These are phyloP conservation scores for Hyphopichia fennica DNA, from an alignment of 1,139 yeast genomes.

Conservation along the genomic window DNA sequence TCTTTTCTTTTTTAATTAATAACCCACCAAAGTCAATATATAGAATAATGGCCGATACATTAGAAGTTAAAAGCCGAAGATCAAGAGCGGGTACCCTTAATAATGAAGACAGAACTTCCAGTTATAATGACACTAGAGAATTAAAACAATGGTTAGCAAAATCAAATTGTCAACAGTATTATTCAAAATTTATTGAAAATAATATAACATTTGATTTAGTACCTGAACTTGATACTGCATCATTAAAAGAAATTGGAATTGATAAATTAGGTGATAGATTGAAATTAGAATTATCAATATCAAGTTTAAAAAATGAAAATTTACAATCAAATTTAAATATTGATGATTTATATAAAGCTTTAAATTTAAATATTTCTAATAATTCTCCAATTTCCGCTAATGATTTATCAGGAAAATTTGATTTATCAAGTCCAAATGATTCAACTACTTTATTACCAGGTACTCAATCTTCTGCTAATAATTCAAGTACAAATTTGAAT, in stretches of 20 bases:
- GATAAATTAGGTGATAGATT: constrained; percentile 79
- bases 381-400: background rate
- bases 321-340: constrained; percentile 34
- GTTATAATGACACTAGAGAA: constrained; percentile 14
- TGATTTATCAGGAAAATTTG: constrained; percentile 6
- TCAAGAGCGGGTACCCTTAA: constrained; percentile 1
- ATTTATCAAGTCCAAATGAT: constrained; percentile 13
- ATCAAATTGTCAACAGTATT: constrained; percentile 39
- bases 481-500: background rate
- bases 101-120: background rate
- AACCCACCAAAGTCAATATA: too few relatives aligned
- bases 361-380: constrained; percentile 18
- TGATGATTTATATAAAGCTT: constrained; percentile 27
- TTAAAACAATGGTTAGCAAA: constrained; percentile 38
- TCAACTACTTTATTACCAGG: constrained; percentile 14
- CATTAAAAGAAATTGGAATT: constrained; percentile 76
- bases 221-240: constrained; percentile 63
- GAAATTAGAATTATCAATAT: constrained; percentile 56
- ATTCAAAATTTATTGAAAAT: constrained; percentile 38
- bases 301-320: constrained; percentile 37
- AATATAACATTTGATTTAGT: constrained; percentile 63
- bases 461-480: constrained; percentile 5
- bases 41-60: background rate
- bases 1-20: too few relatives aligned
- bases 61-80: background rate